Evolutionary conservation across 371 early-diverging fungal genomes (phyloP).

Genomic region (Mucor velutinosus): DNA sequence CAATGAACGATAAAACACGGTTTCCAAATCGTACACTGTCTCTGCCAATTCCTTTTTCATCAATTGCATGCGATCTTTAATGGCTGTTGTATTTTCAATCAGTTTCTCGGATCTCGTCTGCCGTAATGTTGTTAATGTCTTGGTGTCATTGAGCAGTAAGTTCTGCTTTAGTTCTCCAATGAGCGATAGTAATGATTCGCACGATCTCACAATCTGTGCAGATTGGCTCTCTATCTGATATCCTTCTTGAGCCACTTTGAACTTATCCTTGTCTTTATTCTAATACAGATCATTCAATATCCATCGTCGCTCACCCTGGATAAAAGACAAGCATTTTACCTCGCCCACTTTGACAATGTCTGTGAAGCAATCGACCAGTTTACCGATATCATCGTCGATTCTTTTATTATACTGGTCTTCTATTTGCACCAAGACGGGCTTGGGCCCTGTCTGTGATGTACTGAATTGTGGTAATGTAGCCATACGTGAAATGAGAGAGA

Average conservation of each 20-base stretch:
- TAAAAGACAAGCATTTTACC: slow-evolving; percentile 31
- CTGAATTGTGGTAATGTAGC: slow-evolving; percentile 16
- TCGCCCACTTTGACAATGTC: slow-evolving; percentile 66
- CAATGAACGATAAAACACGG: slow-evolving; percentile 45
- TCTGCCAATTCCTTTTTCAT: slow-evolving; percentile 40
- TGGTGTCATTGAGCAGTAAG: slow-evolving; percentile 68
- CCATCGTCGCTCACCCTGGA: neutral
- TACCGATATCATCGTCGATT: slow-evolving; percentile 61
- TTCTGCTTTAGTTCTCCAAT: slow-evolving; percentile 71
- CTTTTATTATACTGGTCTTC: slow-evolving; percentile 68
- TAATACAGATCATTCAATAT: neutral
- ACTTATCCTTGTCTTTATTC: slow-evolving; percentile 68
- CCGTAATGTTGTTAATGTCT: slow-evolving; percentile 56
- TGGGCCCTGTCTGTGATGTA: slow-evolving; percentile 2
- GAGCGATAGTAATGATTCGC: slow-evolving; percentile 66
- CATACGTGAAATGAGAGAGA: neutral
- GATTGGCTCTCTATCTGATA: slow-evolving; percentile 71
- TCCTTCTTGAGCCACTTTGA: slow-evolving; percentile 73
- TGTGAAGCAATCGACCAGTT: slow-evolving; percentile 64
- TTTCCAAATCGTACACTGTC: slow-evolving; percentile 47
- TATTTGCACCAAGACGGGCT: slow-evolving; percentile 41
- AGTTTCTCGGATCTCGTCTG: slow-evolving; percentile 33
- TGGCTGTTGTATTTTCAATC: slow-evolving; percentile 30
- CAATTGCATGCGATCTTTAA: slow-evolving; percentile 29
- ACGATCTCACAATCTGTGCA: slow-evolving; percentile 73